Evolutionary conservation across 2,329 filamentous ascomycete species (phyloP).

Genomic region (Daldinia eschscholtzii): DNA sequence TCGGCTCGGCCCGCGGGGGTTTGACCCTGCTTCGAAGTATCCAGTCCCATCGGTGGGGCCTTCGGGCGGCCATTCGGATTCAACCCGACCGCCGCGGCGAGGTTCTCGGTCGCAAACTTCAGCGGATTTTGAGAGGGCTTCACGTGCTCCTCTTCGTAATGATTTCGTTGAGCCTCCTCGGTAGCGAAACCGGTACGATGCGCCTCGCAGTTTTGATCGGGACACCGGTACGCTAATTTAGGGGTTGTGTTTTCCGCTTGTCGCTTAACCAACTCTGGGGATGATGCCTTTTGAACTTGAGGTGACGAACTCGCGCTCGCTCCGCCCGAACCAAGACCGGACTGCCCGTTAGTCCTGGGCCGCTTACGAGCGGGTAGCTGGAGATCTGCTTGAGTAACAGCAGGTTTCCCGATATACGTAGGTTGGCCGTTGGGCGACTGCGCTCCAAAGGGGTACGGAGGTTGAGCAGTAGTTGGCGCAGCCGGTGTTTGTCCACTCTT

Average conservation of each 20-base stretch:
- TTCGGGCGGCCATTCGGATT: slow-evolving; percentile 63
- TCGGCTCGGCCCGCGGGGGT: slow-evolving; percentile 58
- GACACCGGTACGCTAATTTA: slow-evolving; percentile 63
- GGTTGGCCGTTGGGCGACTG: slow-evolving; percentile 72
- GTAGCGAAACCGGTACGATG: slow-evolving; percentile 63
- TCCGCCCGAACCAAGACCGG: slow-evolving; percentile 55
- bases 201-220: slow-evolving; percentile 67
- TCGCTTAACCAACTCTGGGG: slow-evolving; percentile 60
- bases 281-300: slow-evolving; percentile 61
- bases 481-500: slow-evolving; percentile 65
- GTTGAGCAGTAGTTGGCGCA: slow-evolving; percentile 69
- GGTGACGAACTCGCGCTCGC: slow-evolving; percentile 61
- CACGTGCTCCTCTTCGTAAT: slow-evolving; percentile 70
- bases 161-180: slow-evolving; percentile 66
- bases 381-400: slow-evolving; percentile 66
- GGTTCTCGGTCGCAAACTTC: slow-evolving; percentile 64
- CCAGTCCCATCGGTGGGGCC: slow-evolving; percentile 56
- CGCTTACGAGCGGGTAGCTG: slow-evolving; percentile 70
- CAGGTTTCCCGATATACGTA: slow-evolving; percentile 64
- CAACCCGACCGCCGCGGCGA: slow-evolving; percentile 64
- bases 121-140: slow-evolving; percentile 67
- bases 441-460: slow-evolving; percentile 68
- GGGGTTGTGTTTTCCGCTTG: slow-evolving; percentile 51
- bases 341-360: slow-evolving; percentile 61
- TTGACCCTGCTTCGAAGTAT: slow-evolving; percentile 62